These are phyloP conservation scores for Kwoniella sp. DNA, from an alignment of 768 basidiomycete species.

Conservation along the genomic window DNA sequence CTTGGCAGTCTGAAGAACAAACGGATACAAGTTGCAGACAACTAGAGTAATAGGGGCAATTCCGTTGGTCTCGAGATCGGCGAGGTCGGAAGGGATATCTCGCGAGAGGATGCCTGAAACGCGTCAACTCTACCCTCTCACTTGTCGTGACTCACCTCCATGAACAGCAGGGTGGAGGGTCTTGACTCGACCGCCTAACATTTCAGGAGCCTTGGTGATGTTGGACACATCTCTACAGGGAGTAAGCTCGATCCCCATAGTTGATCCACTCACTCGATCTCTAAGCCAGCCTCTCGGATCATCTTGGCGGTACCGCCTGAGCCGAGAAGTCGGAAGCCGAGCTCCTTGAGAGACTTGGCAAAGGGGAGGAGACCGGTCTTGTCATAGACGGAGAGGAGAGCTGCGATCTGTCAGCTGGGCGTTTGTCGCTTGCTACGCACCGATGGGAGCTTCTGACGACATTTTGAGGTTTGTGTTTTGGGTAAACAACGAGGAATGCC, in stretches of 20 bases:
- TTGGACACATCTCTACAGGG: constrained; percentile 84
- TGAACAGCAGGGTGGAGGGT: constrained; percentile 97
- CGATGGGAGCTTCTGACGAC: constrained; percentile 27
- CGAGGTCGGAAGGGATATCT: constrained; percentile 82
- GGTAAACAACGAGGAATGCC: neutral
- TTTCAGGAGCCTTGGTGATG: constrained; percentile 96
- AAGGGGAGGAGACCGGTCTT: constrained; percentile 86
- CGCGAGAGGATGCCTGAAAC: constrained; percentile 90
- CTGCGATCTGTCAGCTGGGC: too few relatives aligned
- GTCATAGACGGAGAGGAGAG: constrained; percentile 93
- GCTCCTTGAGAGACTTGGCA: constrained; percentile 75
- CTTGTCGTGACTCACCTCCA: constrained; percentile 66
- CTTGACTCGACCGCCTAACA: constrained; percentile 97
- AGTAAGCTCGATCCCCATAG: too few relatives aligned
- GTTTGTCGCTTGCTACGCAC: too few relatives aligned
- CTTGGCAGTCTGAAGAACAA: constrained; percentile 76
- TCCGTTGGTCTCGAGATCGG: constrained; percentile 75
- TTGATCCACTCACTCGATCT: constrained; percentile 89
- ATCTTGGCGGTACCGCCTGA: constrained; percentile 98
- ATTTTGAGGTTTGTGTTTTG: constrained; percentile 5
- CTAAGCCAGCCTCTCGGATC: constrained; percentile 88
- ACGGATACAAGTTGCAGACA: constrained; percentile 98
- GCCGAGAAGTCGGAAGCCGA: constrained; percentile 84
- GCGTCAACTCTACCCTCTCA: too few relatives aligned
- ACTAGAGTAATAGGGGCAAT: constrained; percentile 95